Evolutionary conservation across 2,329 filamentous ascomycete species (phyloP).

Genomic region (Trichoderma breve): DNA sequence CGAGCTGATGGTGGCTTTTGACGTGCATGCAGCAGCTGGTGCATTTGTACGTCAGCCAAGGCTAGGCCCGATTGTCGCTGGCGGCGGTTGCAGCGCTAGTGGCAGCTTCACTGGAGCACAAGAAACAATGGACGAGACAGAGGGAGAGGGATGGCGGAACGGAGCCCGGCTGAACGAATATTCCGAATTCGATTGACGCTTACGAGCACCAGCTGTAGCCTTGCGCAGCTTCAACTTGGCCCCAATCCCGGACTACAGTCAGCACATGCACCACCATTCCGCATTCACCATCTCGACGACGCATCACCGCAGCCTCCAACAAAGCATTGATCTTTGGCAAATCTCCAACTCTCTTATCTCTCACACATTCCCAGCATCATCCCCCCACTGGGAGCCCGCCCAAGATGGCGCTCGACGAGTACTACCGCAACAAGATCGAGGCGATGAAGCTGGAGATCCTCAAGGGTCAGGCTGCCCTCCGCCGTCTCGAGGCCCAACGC

Average conservation of each 20-base stretch:
- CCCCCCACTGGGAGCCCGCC: constrained; percentile 24
- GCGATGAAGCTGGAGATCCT: constrained; percentile 99
- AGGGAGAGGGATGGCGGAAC: background rate
- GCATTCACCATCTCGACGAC: constrained; percentile 5
- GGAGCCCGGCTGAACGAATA: background rate
- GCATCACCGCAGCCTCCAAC: background rate
- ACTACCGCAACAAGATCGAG: constrained; percentile 99
- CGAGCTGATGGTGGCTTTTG: background rate
- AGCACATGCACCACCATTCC: constrained; percentile 13
- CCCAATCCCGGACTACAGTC: constrained; percentile 22
- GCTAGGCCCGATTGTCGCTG: background rate
- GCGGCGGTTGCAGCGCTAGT: background rate
- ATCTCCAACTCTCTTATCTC: background rate
- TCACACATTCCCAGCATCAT: background rate
- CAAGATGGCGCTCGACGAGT: constrained; percentile 97
- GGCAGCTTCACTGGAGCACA: background rate
- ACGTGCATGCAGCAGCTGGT: background rate
- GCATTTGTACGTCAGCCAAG: constrained; percentile 3
- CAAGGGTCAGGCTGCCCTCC: constrained; percentile 92
- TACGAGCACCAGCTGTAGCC: constrained; percentile 38
- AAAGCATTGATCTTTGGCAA: background rate
- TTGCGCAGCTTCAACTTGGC: constrained; percentile 36
- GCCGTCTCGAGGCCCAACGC: constrained; percentile 92
- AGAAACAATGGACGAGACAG: background rate
- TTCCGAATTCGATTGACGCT: constrained; percentile 23